Evolutionary conservation across 805 yeast genomes (phyloP), one percentile per base, ranked within the genome.

Genomic region (Kazachstania viticola): DNA sequence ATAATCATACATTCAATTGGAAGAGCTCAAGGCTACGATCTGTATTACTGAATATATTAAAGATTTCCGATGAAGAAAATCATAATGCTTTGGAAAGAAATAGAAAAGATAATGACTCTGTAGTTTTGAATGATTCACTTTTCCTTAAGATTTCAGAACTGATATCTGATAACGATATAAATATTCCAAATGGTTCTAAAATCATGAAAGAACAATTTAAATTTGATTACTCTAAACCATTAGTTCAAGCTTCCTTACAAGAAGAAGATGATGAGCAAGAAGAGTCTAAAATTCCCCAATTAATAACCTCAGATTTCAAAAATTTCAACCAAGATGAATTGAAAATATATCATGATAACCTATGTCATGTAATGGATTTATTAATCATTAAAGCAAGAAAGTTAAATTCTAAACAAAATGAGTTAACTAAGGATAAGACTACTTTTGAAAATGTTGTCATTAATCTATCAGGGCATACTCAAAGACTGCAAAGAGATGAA

Each of bases 391-490:
- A 66, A 14, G 44, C 71, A 18, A 45, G 42, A 16, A 47, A 42
- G 3, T 58, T 72, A 3, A 62, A 64, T 32, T 48, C 38, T 8
- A 46, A 68, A 36, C 61, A 68, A 29, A 50, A 53, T 22, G 73
- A 66, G 7, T 56, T 76, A 14, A 61, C 61, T 35, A 67, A 64
- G 27, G 93, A 85, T 51, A 79, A 81, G 45, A 70, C 69, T 21
- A 72, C 87, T 12, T 85, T 78, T 49, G 94, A 88, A 44, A 68
- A 78, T 3, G 94, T 91, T 42, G 85, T 91, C 26, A 94, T 84
- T 49, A 85, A 83, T 45, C 60, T 87, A 44, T 81, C 87, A 12
- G 96, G 94, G 6, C 85, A 87, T 51, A 80, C 94, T 5, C 95
- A 91, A 54, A 72, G 82, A 45, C 45, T 79, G 31, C 69, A 80